Evolutionary conservation across 805 yeast species (phyloP).

Genomic region (Pichia eremophila): DNA sequence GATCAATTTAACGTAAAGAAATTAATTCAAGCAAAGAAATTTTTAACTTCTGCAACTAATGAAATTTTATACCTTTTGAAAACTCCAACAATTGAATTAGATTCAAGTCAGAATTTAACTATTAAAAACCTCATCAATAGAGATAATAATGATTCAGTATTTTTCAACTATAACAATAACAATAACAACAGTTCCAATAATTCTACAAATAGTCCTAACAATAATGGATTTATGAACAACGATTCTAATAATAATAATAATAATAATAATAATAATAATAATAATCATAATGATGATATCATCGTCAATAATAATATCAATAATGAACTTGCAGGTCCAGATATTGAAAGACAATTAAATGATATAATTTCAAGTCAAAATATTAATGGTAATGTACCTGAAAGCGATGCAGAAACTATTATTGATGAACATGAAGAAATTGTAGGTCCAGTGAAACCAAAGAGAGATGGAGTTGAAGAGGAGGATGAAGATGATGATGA

Average conservation of each 20-base stretch:
- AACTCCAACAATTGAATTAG: slow-evolving; percentile 25
- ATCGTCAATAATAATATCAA: neutral
- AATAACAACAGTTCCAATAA: too few species aligned
- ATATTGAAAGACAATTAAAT: slow-evolving; percentile 2
- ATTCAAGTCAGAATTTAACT: neutral
- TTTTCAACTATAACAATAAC: neutral
- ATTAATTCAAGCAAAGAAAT: slow-evolving; percentile 25
- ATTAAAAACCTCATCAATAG: neutral
- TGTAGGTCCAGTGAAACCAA: neutral
- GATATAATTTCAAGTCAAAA: neutral
- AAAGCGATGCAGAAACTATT: slow-evolving; percentile 20
- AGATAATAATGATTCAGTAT: slow-evolving; percentile 4
- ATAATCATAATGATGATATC: neutral
- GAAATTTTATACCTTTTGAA: slow-evolving; percentile 29
- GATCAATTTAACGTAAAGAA: slow-evolving; percentile 21
- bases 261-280: neutral
- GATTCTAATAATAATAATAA: neutral
- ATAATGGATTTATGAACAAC: neutral
- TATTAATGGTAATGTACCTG: neutral
- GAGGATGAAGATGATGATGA: slow-evolving; percentile 16
- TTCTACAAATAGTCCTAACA: neutral
- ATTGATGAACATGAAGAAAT: slow-evolving; percentile 7
- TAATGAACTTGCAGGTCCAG: neutral
- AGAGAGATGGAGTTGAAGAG: neutral
- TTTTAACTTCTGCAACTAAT: slow-evolving; percentile 27